Evolutionary conservation across 2,329 filamentous ascomycete species (phyloP), one percentile per base, ranked within the genome.

Genomic region (Daldinia sp.): DNA sequence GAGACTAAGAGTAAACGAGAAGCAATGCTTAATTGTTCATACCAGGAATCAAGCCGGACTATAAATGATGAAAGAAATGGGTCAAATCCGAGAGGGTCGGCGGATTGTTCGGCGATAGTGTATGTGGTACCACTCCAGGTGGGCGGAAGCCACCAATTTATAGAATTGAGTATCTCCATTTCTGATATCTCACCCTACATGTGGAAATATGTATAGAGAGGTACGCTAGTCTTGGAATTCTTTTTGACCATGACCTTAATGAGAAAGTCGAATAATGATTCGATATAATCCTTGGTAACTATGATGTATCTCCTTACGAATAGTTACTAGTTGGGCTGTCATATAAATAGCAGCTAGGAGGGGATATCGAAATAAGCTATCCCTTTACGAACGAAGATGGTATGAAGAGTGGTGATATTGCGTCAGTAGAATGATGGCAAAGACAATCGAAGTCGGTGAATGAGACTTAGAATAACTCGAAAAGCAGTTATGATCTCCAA

Each of bases 1-100:
- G 63, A 68, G 53, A 73, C 60, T 26, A 75, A 41, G 41, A 75
- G 44, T 35, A 69, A 15, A n/a, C 65, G 74, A 54, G 74, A 72
- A 60, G 63, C 39, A 28, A 63, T 63, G 51, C 64, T 69, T 18
- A 74, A 56, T 28, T 67, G 41, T 3, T 55, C 65, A 67, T 71
- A 72, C 74, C 73, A 75, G 26, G 18, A 42, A 26, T 56, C 68
- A 6, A 74, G 51, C 13, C 30, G 60, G 28, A 39, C 37, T 48
- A 66, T 66, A 15, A 67, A 51, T 58, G 70, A 61, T 53, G 68
- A 62, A 50, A 73, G 42, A 54, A 60, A 57, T 41, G 56, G 60
- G 23, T 63, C 20, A 44, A 71, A 51, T 61, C 64, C 33, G 12
- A 54, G 13, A 4, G 54, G 44, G 23, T 66, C 65, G 44, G 67